Percentiles rank a stretch among this genome's conserved stretches.
These are phyloP conservation scores for Epichloe sp. DNA, from an alignment of 2,329 filamentous ascomycete genomes.

Conservation along the genomic window DNA sequence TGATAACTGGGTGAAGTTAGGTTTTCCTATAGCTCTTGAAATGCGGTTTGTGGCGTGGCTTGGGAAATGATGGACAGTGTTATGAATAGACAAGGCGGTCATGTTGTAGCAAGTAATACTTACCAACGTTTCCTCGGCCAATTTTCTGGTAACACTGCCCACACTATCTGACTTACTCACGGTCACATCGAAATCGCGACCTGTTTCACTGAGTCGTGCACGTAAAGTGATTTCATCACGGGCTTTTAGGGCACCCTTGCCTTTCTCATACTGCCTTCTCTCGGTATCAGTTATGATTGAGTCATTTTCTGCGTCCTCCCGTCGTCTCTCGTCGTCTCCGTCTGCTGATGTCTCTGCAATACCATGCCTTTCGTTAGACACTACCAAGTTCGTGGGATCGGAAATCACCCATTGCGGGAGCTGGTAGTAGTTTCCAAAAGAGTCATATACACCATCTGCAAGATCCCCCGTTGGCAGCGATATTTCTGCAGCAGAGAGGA, in stretches of 20 bases:
- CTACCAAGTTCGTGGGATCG: constrained; percentile 45
- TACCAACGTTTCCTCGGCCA: constrained; percentile 19
- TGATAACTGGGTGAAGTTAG: constrained; percentile 34
- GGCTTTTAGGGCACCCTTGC: constrained; percentile 40
- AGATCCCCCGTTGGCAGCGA: constrained; percentile 63
- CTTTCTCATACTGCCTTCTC: constrained; percentile 41
- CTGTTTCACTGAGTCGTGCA: constrained; percentile 53
- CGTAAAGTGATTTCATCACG: constrained; percentile 43
- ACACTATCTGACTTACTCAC: constrained; percentile 52
- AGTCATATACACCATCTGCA: constrained; percentile 59
- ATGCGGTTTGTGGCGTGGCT: no score
- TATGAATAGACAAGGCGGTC: neutral
- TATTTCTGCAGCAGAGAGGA: constrained; percentile 66
- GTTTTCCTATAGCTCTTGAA: neutral
- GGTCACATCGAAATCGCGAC: constrained; percentile 46
- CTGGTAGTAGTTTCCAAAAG: constrained; percentile 55
- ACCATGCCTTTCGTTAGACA: constrained; percentile 25
- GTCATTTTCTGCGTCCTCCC: constrained; percentile 6
- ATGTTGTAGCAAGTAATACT: neutral
- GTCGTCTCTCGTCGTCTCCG: constrained; percentile 23
- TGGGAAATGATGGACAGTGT: neutral
- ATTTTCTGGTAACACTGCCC: constrained; percentile 48
- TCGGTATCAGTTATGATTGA: constrained; percentile 20
- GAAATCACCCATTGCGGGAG: constrained; percentile 56
- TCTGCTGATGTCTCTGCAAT: constrained; percentile 9